Conservation (phyloP, 192 early-diverging fungal genomes). For the Mortierella alpina region DNA sequence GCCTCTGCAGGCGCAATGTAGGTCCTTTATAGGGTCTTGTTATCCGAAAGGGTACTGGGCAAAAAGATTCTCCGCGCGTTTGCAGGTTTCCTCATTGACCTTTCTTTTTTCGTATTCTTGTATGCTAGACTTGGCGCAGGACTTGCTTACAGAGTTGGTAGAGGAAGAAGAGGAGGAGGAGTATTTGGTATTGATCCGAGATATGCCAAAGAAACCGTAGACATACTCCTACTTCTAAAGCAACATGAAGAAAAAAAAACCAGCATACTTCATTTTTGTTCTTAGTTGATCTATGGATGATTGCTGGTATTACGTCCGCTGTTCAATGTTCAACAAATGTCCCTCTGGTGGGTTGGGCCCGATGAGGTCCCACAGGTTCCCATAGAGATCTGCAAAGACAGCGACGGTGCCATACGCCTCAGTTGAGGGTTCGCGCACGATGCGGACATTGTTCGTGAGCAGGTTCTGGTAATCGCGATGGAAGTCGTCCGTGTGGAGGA, state of each 20-base stretch:
- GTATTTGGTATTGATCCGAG: background rate
- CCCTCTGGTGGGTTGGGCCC: no score
- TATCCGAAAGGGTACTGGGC: no score
- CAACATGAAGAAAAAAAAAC: no score
- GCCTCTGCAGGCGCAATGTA: conserved; percentile 16
- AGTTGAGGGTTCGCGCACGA: background rate
- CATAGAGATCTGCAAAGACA: conserved; percentile 18
- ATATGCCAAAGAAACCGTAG: background rate
- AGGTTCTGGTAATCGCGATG: conserved; percentile 14
- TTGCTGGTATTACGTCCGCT: no score
- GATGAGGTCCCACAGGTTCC: conserved; percentile 20
- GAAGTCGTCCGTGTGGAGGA: conserved; percentile 19
- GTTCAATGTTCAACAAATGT: no score
- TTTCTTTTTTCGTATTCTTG: background rate
- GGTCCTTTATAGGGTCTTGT: background rate
- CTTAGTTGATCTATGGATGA: no score
- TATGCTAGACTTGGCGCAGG: conserved; percentile 17
- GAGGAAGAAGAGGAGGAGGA: conserved; percentile 22
- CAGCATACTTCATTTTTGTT: no score
- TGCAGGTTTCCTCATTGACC: background rate
- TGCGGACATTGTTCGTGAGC: conserved; percentile 6
- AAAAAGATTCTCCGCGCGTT: background rate
- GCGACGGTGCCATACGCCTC: conserved; percentile 13
- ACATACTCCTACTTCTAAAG: no score
- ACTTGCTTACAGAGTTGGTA: conserved; percentile 13